phyloP scores from a whole-genome alignment of 2,329 filamentous ascomycete species.

The Dactylonectria estremocensis region DNA sequence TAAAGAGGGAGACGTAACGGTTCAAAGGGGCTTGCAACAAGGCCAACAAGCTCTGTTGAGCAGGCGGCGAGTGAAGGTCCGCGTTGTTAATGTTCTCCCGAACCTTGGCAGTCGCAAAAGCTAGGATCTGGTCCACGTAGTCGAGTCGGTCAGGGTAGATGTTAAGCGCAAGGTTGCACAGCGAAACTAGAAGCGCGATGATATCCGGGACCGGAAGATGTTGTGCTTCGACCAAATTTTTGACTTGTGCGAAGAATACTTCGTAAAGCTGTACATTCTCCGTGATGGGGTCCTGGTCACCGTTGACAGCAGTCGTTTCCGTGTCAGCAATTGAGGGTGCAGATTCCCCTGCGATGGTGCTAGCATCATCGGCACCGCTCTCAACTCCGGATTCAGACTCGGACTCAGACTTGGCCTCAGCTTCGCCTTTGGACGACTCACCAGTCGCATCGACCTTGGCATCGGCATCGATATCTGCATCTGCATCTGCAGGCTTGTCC shows the following conservation, averaged over 20 bases:
- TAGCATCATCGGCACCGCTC: slow-evolving; percentile 49
- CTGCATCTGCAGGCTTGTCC: slow-evolving; percentile 45
- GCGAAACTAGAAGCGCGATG: slow-evolving; percentile 92
- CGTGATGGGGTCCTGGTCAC: slow-evolving; percentile 59
- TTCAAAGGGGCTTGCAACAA: slow-evolving; percentile 93
- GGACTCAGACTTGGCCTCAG: slow-evolving; percentile 44
- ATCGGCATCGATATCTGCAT: slow-evolving; percentile 22
- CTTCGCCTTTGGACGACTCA: slow-evolving; percentile 47
- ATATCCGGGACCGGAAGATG: slow-evolving; percentile 94
- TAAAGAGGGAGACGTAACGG: slow-evolving; percentile 94
- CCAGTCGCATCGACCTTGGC: slow-evolving; percentile 53
- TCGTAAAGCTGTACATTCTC: slow-evolving; percentile 92
- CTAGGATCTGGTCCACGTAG: slow-evolving; percentile 94
- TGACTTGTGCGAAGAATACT: slow-evolving; percentile 96
- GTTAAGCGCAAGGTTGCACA: slow-evolving; percentile 93
- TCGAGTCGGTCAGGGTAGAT: slow-evolving; percentile 95
- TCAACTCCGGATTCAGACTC: slow-evolving; percentile 32
- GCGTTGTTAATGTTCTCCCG: slow-evolving; percentile 92
- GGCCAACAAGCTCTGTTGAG: slow-evolving; percentile 90
- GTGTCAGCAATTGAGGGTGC: slow-evolving; percentile 62
- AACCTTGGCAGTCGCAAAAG: slow-evolving; percentile 90
- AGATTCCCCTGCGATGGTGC: slow-evolving; percentile 51
- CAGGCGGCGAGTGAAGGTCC: slow-evolving; percentile 90
- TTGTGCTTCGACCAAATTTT: slow-evolving; percentile 92
- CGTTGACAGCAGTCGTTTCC: slow-evolving; percentile 65